A percentile compares a stretch with the other conserved stretches of the same genome.
Evolutionary conservation across 2,329 filamentous ascomycete genomes (phyloP).

Genomic region (Mariannaea sp.): DNA sequence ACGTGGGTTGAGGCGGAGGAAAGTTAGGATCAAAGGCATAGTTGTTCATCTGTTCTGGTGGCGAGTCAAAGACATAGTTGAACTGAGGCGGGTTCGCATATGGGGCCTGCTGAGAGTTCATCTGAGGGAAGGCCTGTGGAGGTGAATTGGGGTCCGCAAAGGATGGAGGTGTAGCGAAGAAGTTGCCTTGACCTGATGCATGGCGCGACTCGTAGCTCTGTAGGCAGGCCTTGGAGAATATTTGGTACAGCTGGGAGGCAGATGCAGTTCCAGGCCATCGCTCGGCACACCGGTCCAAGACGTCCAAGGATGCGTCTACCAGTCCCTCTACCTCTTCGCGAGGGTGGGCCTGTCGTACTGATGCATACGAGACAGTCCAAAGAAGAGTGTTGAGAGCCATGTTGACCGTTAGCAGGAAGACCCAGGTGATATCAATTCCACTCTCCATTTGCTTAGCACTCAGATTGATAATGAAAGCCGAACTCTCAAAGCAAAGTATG

Average conservation of each 20-base stretch:
- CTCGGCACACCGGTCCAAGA: slow-evolving; percentile 78
- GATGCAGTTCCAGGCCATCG: slow-evolving; percentile 90
- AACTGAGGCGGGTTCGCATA: slow-evolving; percentile 60
- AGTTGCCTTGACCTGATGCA: slow-evolving; percentile 32
- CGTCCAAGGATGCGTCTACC: slow-evolving; percentile 75
- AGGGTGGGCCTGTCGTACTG: slow-evolving; percentile 74
- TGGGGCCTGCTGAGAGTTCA: slow-evolving; percentile 42
- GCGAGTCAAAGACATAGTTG: slow-evolving; percentile 61
- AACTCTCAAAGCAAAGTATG: slow-evolving; percentile 79
- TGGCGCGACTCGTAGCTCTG: slow-evolving; percentile 76
- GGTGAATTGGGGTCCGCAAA: slow-evolving; percentile 41
- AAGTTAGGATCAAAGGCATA: slow-evolving; percentile 52
- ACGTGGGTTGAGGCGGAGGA: slow-evolving; percentile 55
- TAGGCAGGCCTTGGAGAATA: slow-evolving; percentile 82
- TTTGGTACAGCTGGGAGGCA: slow-evolving; percentile 83
- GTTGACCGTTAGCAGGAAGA: slow-evolving; percentile 87
- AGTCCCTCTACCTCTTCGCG: slow-evolving; percentile 78
- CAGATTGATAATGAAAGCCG: slow-evolving; percentile 79
- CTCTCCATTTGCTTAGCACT: slow-evolving; percentile 79
- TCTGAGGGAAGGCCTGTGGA: slow-evolving; percentile 38
- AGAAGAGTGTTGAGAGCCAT: slow-evolving; percentile 90
- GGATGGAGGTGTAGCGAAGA: slow-evolving; percentile 44
- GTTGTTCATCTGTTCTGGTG: slow-evolving; percentile 57
- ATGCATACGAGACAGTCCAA: slow-evolving; percentile 87
- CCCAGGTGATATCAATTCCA: slow-evolving; percentile 85